These are phyloP conservation scores for Hysterium pulicare DNA, from an alignment of 2,329 filamentous ascomycete genomes.

Conservation along the genomic window DNA sequence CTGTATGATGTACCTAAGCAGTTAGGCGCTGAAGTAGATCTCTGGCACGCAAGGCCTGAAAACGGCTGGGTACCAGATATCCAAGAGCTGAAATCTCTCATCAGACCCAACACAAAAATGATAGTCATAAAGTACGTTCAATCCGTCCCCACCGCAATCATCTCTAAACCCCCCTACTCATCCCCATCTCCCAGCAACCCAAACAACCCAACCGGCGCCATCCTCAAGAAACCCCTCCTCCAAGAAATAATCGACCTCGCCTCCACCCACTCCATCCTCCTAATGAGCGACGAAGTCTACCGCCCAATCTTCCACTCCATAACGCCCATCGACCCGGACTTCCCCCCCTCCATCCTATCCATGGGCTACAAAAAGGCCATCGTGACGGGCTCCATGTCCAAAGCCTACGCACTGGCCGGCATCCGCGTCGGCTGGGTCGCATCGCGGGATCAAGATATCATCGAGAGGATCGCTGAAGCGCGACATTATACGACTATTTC, in stretches of 20 bases:
- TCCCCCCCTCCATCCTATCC: slow-evolving; percentile 66
- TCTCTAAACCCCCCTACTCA: neutral
- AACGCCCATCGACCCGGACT: slow-evolving; percentile 50
- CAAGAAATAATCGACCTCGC: slow-evolving; percentile 63
- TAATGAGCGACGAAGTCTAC: slow-evolving; percentile 81
- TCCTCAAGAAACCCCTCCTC: slow-evolving; percentile 61
- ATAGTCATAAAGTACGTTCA: slow-evolving; percentile 55
- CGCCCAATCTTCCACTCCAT: slow-evolving; percentile 75
- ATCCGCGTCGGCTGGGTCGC: slow-evolving; percentile 82
- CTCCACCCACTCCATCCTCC: slow-evolving; percentile 57
- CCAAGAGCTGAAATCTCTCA: slow-evolving; percentile 61
- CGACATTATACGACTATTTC: slow-evolving; percentile 85
- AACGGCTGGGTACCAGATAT: slow-evolving; percentile 67
- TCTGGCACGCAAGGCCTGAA: slow-evolving; percentile 68
- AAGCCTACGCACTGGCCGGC: slow-evolving; percentile 79
- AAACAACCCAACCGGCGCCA: slow-evolving; percentile 76
- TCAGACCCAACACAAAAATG: slow-evolving; percentile 69
- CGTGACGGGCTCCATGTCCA: slow-evolving; percentile 77
- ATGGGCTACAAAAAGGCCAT: slow-evolving; percentile 69
- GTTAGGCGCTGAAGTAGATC: slow-evolving; percentile 70
- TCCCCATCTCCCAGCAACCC: slow-evolving; percentile 60
- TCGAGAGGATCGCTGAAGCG: slow-evolving; percentile 61
- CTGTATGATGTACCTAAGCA: slow-evolving; percentile 72
- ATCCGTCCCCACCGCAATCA: neutral
- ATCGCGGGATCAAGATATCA: slow-evolving; percentile 58